Percentiles rank a stretch among this genome's conserved stretches.
phyloP scores from a whole-genome alignment of 495 filamentous ascomycete species.

The Penicillium steckii region DNA sequence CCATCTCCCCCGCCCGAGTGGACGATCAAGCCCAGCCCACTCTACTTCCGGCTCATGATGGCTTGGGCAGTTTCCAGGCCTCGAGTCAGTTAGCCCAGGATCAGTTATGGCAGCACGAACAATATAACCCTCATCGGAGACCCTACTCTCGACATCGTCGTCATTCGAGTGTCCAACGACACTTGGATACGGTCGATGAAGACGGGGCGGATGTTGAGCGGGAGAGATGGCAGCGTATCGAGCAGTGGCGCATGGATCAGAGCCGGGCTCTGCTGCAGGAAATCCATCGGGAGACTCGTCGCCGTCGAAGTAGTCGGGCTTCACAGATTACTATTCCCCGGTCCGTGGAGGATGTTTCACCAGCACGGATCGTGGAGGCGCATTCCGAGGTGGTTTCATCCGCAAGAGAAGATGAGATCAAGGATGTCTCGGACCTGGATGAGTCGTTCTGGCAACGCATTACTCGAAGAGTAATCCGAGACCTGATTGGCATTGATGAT shows the following conservation, averaged over 20 bases:
- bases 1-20: constrained; percentile 42
- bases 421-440: constrained; percentile 17
- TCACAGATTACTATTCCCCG: constrained; percentile 32
- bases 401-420: constrained; percentile 12
- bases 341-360: constrained; percentile 17
- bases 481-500: constrained; percentile 91
- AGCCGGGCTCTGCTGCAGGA: constrained; percentile 80
- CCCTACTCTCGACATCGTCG: constrained; percentile 37
- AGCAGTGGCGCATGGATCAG: constrained; percentile 90
- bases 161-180: constrained; percentile 60
- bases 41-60: constrained; percentile 87
- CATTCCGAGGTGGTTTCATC: constrained; percentile 16
- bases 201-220: constrained; percentile 53
- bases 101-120: constrained; percentile 81
- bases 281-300: constrained; percentile 80
- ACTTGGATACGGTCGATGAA: constrained; percentile 63
- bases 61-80: constrained; percentile 76
- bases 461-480: constrained; percentile 80
- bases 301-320: constrained; percentile 43
- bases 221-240: constrained; percentile 78
- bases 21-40: constrained; percentile 55
- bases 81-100: constrained; percentile 62
- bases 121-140: constrained; percentile 64
- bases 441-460: constrained; percentile 79
- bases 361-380: constrained; percentile 22